Base-by-base conservation (phyloP, 75 land plant species). In the Sequoiadendron giganteum region DNA sequence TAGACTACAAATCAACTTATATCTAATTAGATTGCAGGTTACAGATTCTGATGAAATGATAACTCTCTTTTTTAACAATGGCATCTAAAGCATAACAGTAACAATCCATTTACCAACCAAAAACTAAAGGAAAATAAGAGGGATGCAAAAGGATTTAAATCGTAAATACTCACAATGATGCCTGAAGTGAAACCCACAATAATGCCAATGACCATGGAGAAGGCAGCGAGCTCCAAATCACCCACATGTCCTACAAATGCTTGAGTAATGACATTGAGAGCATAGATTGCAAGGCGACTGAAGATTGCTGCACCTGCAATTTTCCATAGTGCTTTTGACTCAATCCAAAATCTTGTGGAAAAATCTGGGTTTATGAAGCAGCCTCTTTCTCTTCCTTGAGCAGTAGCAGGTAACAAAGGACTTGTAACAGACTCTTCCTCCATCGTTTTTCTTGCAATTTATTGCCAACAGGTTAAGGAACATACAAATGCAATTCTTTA, bases 171-270 rank as follows among this genome's bases (percentile, higher is more conserved):
- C 80, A 92, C 93, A 89, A 92, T 7, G 52, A 92, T 45, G 38
- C 92, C 89, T 49, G 89, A 91, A 85, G 39, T 84, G 90, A 92
- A 89, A 68, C 93, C 93, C 21, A 92, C 86, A 80, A 92, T 85
- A 85, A 91, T 87, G 82, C 56, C 54, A 36, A 85, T 86, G 47
- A 94, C 91, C 13, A 93, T 83, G 85, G 94, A 86, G 38, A 91
- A 81, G 36, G 90, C 76, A 45, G 94, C 93, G 28, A 93, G 94
- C 61, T 92, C 89, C 43, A 90, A 80, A 80, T 93, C 89, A 11
- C 94, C 94, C 45, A 92, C 47, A 52, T 93, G 94, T 15, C 94
- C 94, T 49, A 91, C 92, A 85, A 93, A 93, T 42, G 93, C 91
- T 40, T 85, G 89, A 8, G 94, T 90, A 16, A 92, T 89, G 43